Percentiles rank a stretch among this genome's conserved stretches.
phyloP scores from a whole-genome alignment of 2,329 filamentous ascomycete species.

The Dothideomycetes sp. region DNA sequence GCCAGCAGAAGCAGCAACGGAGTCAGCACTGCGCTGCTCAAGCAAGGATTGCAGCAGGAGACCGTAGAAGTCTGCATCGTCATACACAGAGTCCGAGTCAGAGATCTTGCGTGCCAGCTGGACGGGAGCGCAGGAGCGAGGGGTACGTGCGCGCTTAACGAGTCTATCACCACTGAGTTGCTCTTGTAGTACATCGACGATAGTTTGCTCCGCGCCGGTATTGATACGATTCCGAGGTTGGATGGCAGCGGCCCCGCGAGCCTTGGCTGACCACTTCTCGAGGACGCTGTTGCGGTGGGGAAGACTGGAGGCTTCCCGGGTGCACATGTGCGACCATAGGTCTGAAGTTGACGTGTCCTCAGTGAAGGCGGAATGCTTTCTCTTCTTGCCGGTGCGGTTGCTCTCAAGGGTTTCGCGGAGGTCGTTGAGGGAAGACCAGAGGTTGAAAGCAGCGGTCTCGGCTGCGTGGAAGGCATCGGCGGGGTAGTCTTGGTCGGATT shows the following conservation, averaged over 20 bases:
- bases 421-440: slow-evolving; percentile 71
- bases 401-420: slow-evolving; percentile 53
- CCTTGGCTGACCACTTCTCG: slow-evolving; percentile 84
- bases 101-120: slow-evolving; percentile 39
- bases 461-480: slow-evolving; percentile 55
- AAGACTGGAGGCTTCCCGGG: slow-evolving; percentile 49
- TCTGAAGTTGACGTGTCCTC: slow-evolving; percentile 48
- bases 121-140: slow-evolving; percentile 64
- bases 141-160: slow-evolving; percentile 55
- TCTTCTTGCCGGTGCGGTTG: slow-evolving; percentile 47
- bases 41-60: slow-evolving; percentile 85
- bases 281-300: slow-evolving; percentile 59
- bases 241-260: slow-evolving; percentile 49
- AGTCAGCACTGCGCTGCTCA: slow-evolving; percentile 65
- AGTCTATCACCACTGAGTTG: slow-evolving; percentile 60
- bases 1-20: slow-evolving; percentile 20
- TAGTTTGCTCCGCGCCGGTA: slow-evolving; percentile 47
- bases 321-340: slow-evolving; percentile 63
- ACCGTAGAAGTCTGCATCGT: slow-evolving; percentile 93
- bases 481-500: slow-evolving; percentile 25
- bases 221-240: slow-evolving; percentile 50
- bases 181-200: slow-evolving; percentile 57
- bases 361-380: slow-evolving; percentile 40
- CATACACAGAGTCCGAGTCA: slow-evolving; percentile 61
- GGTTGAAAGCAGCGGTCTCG: slow-evolving; percentile 71